Evolutionary conservation across 345 rosid genomes (phyloP).

Genomic region (Euphorbia peplus): DNA sequence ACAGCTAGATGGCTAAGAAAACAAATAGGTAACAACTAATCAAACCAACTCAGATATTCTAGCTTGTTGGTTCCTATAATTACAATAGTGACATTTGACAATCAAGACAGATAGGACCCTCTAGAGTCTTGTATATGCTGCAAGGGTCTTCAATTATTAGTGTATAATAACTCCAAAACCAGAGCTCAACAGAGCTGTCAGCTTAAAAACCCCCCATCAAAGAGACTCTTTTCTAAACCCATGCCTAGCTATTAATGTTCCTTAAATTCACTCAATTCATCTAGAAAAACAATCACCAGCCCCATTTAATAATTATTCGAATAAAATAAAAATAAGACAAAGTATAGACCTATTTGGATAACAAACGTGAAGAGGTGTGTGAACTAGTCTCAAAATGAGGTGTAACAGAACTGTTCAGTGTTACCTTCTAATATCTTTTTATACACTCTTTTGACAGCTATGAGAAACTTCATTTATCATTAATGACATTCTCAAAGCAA

Average conservation of each 20-base stretch:
- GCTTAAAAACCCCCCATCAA: conserved; percentile 17
- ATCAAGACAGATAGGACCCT: conserved; percentile 26
- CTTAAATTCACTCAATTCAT: conserved; percentile 10
- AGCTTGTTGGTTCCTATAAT: conserved; percentile 13
- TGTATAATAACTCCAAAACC: conserved; percentile 6
- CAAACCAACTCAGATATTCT: background rate
- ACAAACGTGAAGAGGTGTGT: background rate
- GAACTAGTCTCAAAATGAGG: conserved; percentile 8
- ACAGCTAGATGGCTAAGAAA: background rate
- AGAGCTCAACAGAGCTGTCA: conserved; percentile 32
- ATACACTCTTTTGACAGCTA: conserved; percentile 8
- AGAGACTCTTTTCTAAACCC: conserved; percentile 16
- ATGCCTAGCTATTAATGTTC: conserved; percentile 25
- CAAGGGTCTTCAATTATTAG: background rate
- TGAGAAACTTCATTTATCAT: background rate
- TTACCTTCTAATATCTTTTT: background rate
- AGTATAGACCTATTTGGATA: conserved; percentile 3
- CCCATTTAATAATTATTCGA: background rate
- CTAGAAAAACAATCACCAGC: background rate
- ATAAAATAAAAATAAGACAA: no score
- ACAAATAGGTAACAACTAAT: background rate
- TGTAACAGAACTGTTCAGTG: background rate
- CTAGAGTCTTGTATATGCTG: background rate
- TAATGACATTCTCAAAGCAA: background rate
- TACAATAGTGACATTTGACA: conserved; percentile 13